A percentile compares a stretch with the other conserved stretches of the same genome.
Conservation (phyloP, 1,284 basidiomycete genomes). For the Macrocybe sp. region DNA sequence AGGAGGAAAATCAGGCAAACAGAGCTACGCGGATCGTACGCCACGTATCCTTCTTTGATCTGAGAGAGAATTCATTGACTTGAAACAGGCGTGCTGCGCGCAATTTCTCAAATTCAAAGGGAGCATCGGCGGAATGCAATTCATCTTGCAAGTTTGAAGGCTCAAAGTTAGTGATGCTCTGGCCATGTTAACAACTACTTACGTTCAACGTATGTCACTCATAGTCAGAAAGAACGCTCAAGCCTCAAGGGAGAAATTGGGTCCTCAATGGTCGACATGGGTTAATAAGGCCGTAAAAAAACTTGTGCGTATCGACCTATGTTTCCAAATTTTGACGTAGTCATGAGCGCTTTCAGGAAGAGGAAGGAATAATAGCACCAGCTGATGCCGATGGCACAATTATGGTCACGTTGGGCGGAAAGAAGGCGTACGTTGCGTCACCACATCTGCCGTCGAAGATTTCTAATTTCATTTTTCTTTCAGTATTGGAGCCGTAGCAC, state of each 20-base stretch:
- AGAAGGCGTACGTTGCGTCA: slow-evolving; percentile 34
- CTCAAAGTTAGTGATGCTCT: slow-evolving; percentile 31
- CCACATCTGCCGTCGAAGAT: not conserved
- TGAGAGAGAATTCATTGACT: slow-evolving; percentile 4
- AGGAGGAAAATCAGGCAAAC: too few species aligned
- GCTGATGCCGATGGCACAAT: slow-evolving; percentile 29
- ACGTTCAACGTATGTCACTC: not conserved
- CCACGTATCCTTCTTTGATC: not conserved
- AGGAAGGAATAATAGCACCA: slow-evolving; percentile 36
- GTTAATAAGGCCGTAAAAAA: slow-evolving; percentile 42
- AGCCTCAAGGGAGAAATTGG: slow-evolving; percentile 40
- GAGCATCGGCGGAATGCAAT: slow-evolving; percentile 38
- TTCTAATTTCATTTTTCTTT: not conserved
- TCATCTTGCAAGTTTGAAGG: slow-evolving; percentile 41
- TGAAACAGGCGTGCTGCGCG: slow-evolving; percentile 38
- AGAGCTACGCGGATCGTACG: not conserved
- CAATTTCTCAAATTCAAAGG: slow-evolving; percentile 38
- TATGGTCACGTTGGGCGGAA: slow-evolving; percentile 37
- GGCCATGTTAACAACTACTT: not conserved
- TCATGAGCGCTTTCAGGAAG: slow-evolving; percentile 24
- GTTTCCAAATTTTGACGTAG: not conserved
- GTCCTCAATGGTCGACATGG: slow-evolving; percentile 45
- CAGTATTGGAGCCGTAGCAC: slow-evolving; percentile 20
- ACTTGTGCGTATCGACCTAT: slow-evolving; percentile 29
- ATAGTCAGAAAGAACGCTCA: slow-evolving; percentile 44